These are phyloP conservation scores for Aureobasidium sp. DNA, from an alignment of 2,329 filamentous ascomycete species.

Conservation along the genomic window DNA sequence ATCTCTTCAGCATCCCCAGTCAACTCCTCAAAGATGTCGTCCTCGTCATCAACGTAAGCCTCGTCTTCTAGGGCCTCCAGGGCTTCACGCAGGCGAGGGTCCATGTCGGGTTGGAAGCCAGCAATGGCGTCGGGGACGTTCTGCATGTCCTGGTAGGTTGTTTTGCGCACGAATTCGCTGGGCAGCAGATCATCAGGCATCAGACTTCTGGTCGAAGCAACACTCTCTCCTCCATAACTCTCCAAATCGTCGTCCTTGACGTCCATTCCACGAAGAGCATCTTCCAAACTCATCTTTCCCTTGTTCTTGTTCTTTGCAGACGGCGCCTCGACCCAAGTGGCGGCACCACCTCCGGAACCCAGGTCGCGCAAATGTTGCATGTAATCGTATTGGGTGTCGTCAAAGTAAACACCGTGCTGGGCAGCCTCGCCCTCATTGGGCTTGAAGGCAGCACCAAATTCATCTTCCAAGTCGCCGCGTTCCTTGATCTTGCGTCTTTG, in stretches of 20 bases:
- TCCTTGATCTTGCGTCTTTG: slow-evolving; percentile 28
- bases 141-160: slow-evolving; percentile 88
- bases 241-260: slow-evolving; percentile 37
- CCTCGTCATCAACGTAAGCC: slow-evolving; percentile 82
- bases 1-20: slow-evolving; percentile 65
- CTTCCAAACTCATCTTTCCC: slow-evolving; percentile 71
- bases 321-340: slow-evolving; percentile 73
- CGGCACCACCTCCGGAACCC: slow-evolving; percentile 53
- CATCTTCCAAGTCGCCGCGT: slow-evolving; percentile 67
- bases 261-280: slow-evolving; percentile 61
- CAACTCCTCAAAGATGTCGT: slow-evolving; percentile 73
- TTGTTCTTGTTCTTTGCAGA: slow-evolving; percentile 59
- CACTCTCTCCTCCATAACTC: slow-evolving; percentile 38
- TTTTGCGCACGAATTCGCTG: slow-evolving; percentile 67
- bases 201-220: slow-evolving; percentile 34
- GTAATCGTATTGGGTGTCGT: slow-evolving; percentile 95
- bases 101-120: slow-evolving; percentile 97
- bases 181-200: slow-evolving; percentile 70
- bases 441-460: slow-evolving; percentile 65
- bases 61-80: slow-evolving; percentile 93
- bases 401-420: slow-evolving; percentile 86
- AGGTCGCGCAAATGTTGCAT: slow-evolving; percentile 98
- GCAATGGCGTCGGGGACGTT: slow-evolving; percentile 84
- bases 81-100: slow-evolving; percentile 81
- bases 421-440: slow-evolving; percentile 95